phyloP scores from a whole-genome alignment of 148 eudicot species.

The Chenopodium suecicum region DNA sequence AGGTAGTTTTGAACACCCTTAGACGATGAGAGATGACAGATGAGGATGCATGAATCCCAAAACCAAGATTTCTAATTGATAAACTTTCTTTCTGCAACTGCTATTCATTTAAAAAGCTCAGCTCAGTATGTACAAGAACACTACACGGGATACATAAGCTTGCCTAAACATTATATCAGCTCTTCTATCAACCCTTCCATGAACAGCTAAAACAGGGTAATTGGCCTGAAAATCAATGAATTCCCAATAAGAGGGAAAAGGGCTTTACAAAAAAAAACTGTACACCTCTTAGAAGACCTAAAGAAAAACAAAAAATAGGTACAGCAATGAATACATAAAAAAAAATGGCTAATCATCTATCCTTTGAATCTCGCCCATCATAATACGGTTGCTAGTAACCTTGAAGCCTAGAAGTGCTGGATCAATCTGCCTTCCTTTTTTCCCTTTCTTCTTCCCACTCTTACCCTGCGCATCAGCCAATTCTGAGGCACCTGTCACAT shows the following conservation, averaged over 20 bases:
- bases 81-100: background rate
- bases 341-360: conserved; percentile 49
- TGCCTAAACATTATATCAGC: conserved; percentile 29
- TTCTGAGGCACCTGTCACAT: conserved; percentile 39
- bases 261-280: conserved; percentile 36
- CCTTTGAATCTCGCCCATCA: conserved; percentile 98
- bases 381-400: conserved; percentile 90
- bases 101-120: background rate
- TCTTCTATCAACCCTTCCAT: conserved; percentile 2
- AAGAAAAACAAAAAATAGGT: background rate
- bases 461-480: conserved; percentile 46
- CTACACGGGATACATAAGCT: conserved; percentile 17
- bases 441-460: conserved; percentile 78
- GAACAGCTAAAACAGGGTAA: conserved; percentile 17
- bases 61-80: background rate
- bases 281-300: conserved; percentile 31
- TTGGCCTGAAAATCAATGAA: conserved; percentile 9
- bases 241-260: background rate
- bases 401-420: conserved; percentile 92
- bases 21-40: too few species aligned
- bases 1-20: too few species aligned
- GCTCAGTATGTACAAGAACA: conserved; percentile 21
- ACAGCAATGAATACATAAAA: background rate
- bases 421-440: conserved; percentile 88
- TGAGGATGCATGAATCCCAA: background rate